phyloP scores from a whole-genome alignment of 805 yeast species.

The Ogataea wickerhamii region DNA sequence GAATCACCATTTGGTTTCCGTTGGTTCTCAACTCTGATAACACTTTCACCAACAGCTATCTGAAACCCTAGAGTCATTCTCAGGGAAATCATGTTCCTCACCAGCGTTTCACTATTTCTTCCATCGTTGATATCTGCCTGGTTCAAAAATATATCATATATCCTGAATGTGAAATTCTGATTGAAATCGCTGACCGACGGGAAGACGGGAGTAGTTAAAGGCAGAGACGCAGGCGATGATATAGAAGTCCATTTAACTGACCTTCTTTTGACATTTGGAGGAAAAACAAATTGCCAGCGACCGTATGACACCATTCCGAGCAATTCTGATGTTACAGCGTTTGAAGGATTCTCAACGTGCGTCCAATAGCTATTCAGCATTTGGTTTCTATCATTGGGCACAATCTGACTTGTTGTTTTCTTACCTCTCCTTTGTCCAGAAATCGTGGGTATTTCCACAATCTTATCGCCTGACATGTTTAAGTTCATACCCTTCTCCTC shows the following conservation, averaged over 20 bases:
- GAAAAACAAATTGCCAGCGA: slow-evolving; percentile 90
- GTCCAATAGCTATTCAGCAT: slow-evolving; percentile 49
- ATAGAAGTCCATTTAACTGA: slow-evolving; percentile 90
- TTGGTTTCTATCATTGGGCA: slow-evolving; percentile 12
- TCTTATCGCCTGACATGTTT: background rate
- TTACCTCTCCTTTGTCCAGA: slow-evolving; percentile 5
- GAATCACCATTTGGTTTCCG: slow-evolving; percentile 54
- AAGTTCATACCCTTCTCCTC: background rate
- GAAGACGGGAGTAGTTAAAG: slow-evolving; percentile 73
- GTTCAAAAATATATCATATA: slow-evolving; percentile 73
- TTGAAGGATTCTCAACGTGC: slow-evolving; percentile 72
- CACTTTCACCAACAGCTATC: slow-evolving; percentile 71
- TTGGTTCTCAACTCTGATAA: slow-evolving; percentile 60
- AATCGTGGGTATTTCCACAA: no score
- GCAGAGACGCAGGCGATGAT: slow-evolving; percentile 90
- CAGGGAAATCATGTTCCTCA: slow-evolving; percentile 84
- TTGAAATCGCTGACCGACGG: slow-evolving; percentile 70
- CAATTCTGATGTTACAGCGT: slow-evolving; percentile 51
- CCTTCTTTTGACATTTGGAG: slow-evolving; percentile 60
- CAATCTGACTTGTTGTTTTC: slow-evolving; percentile 4
- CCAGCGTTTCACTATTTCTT: slow-evolving; percentile 54
- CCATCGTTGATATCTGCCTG: slow-evolving; percentile 50
- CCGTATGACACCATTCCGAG: slow-evolving; percentile 63
- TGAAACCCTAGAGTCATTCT: slow-evolving; percentile 88
- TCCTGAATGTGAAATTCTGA: slow-evolving; percentile 70